Base-by-base conservation (phyloP, 352 stramenopile species). In the Phytophthora litchii region DNA sequence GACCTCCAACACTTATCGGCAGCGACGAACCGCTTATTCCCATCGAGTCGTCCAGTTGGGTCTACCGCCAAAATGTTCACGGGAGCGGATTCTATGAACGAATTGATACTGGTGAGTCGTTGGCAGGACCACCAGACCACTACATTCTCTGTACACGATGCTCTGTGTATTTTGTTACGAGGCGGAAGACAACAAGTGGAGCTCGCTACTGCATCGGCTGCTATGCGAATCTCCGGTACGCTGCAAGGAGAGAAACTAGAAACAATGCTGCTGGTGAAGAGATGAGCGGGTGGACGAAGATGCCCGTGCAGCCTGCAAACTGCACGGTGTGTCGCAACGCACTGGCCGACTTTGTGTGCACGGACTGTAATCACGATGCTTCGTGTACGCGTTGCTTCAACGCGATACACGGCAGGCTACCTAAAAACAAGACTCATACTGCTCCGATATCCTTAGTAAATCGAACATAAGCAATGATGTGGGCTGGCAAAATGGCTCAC, bases 11-110 rank as follows among this genome's bases (percentile, higher is more conserved):
- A 3, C 47, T 92, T 8, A 79, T 88, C 3, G 78, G 76, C 3
- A 76, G 62, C 13, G 80, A 87, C 36, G 83, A 83, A 36, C 48
- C 58, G 14, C 56, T 72, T 6, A 74, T 92, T 43, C 68, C 76
- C 0, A 54, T 83, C 23, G 83, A 90, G 75, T 92, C 80, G 13
- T 70, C 64, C 5, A 80, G 78, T 6, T 92, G 83, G 83, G 69
- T 86, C 3, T 80, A 74, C 0, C 76, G 80, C 4, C 32, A 79
- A 25, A 67, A 90, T 38, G 57, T 72, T n/a, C 54, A 76, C 25
- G 72, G 76, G 19, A 62, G 52, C 21, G 68, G 71, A 41, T 90
- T 83, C 64, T 92, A 88, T 47, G 41, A 76, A 38, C 59, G 76
- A 6, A 40, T 80, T 9, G 76, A 81, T 36, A 75, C 69, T 0